Evolutionary conservation across 2,329 filamentous ascomycete genomes (phyloP).

Genomic region (Orbilia oligospora): DNA sequence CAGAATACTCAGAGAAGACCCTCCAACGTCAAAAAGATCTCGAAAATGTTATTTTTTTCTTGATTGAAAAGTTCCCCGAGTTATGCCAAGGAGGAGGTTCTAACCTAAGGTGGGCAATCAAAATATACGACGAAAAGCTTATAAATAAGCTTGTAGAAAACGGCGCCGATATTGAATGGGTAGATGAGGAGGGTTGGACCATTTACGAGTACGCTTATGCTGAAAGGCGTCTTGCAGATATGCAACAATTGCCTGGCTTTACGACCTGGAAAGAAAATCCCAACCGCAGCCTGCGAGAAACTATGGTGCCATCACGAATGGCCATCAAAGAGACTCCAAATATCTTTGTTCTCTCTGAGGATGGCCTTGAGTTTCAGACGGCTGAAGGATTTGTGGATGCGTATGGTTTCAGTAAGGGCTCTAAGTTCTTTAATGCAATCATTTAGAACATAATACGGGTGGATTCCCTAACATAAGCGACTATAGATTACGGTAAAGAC

Average conservation of each 20-base stretch:
- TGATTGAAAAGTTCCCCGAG: slow-evolving; percentile 41
- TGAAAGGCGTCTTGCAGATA: slow-evolving; percentile 27
- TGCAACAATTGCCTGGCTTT: slow-evolving; percentile 33
- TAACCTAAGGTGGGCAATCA: slow-evolving; percentile 33
- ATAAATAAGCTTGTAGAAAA: slow-evolving; percentile 49
- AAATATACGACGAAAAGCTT: slow-evolving; percentile 41
- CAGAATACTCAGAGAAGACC: slow-evolving; percentile 23
- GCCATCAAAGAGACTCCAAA: slow-evolving; percentile 28
- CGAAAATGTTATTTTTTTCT: slow-evolving; percentile 19
- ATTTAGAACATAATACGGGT: background rate
- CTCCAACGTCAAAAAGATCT: slow-evolving; percentile 31
- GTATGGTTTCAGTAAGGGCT: slow-evolving; percentile 21
- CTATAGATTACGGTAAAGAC: slow-evolving; percentile 7
- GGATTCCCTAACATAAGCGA: background rate
- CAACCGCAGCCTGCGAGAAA: slow-evolving; percentile 30
- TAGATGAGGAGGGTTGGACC: slow-evolving; percentile 36
- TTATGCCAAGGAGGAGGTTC: slow-evolving; percentile 15
- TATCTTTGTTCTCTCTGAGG: slow-evolving; percentile 41
- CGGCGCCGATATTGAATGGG: slow-evolving; percentile 36
- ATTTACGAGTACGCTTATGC: slow-evolving; percentile 45
- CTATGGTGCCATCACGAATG: slow-evolving; percentile 17
- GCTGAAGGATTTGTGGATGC: slow-evolving; percentile 35
- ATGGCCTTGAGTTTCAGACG: slow-evolving; percentile 50
- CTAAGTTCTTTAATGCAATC: background rate
- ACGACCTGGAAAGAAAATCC: slow-evolving; percentile 31